Base-by-base conservation (phyloP, 1,284 basidiomycete genomes). In the Tilletiopsis washingtonensis region DNA sequence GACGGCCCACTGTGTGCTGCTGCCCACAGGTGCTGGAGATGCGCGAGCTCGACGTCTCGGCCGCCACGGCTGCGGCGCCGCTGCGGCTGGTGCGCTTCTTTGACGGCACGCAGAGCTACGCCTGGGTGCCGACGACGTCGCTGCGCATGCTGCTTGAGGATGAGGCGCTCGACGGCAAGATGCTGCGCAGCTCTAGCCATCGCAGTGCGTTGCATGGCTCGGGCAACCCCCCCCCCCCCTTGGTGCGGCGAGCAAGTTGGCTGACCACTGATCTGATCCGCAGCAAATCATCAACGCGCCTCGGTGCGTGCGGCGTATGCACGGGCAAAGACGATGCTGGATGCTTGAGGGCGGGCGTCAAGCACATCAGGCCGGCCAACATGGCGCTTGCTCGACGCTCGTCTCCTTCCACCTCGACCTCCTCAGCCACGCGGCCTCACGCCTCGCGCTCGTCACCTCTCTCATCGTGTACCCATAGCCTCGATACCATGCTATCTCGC, bases 41-140 rank as follows among this genome's bases (percentile, higher is more conserved):
- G n/a, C n/a, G n/a, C n/a, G n/a, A n/a, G n/a, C n/a, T n/a, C n/a
- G n/a, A n/a, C n/a, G n/a, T n/a, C n/a, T n/a, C n/a, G n/a, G n/a
- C n/a, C n/a, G n/a, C n/a, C n/a, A n/a, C n/a, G n/a, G n/a, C n/a
- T n/a, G n/a, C n/a, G n/a, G n/a, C n/a, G n/a, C n/a, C n/a, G 74
- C 72, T 48, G 45, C 81, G 54, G 61, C 77, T 86, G 38, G 78
- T 87, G 15, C 80, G 80, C 45, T 88, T 85, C 74, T 86, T 38
- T 39, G 43, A 51, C 39, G 5, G 14, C 2, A n/a, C 32, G 39
- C 29, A 12, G 21, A 32, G 17, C 19, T 47, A 42, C 24, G 46
- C 15, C 34, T 55, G 53, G 53, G 20, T 55, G 24, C 26, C 41
- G 14, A 42, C 49, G 17, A 39, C 24, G 15, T 43, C 39, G 20